Percentiles rank a stretch among this genome's conserved stretches.
Conservation (phyloP, 805 yeast genomes). For the Saturnispora saitoi region DNA sequence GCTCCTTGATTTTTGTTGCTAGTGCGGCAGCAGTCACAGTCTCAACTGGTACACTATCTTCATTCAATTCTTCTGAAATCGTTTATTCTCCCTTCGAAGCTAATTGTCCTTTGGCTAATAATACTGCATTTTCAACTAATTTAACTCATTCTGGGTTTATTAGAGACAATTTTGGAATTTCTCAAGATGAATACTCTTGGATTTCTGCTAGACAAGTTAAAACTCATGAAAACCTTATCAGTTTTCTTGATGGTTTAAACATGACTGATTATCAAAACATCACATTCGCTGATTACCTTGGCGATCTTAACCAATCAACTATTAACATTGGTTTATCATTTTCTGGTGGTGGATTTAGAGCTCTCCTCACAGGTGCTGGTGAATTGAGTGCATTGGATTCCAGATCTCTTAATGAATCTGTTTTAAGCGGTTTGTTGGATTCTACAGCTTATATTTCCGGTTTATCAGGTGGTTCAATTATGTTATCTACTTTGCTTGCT, state of each 20-base stretch:
- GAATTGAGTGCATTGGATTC: conserved; percentile 70
- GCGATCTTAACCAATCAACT: conserved; percentile 26
- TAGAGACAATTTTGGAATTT: conserved; percentile 40
- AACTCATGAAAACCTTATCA: conserved; percentile 34
- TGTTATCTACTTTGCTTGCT: conserved; percentile 54
- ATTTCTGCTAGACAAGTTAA: conserved; percentile 35
- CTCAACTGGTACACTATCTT: conserved; percentile 19
- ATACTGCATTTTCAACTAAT: conserved; percentile 11
- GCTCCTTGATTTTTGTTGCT: conserved; percentile 1
- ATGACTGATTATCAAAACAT: conserved; percentile 38
- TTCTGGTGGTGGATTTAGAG: conserved; percentile 84
- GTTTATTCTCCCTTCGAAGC: conserved; percentile 47
- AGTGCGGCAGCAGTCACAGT: not conserved
- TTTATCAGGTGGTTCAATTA: conserved; percentile 74
- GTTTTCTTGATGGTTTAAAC: conserved; percentile 37
- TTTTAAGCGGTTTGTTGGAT: conserved; percentile 53
- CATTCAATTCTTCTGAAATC: conserved; percentile 19
- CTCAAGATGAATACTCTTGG: conserved; percentile 46
- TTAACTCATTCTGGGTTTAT: conserved; percentile 15
- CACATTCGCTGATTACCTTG: conserved; percentile 31
- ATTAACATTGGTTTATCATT: conserved; percentile 50
- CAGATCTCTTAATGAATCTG: conserved; percentile 40
- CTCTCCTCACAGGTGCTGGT: conserved; percentile 80
- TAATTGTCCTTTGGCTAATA: conserved; percentile 35
- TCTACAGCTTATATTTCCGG: conserved; percentile 64